A percentile compares a stretch with the other conserved stretches of the same genome.
Conservation (phyloP, 148 eudicot genomes). For the Selenicereus undatus region DNA sequence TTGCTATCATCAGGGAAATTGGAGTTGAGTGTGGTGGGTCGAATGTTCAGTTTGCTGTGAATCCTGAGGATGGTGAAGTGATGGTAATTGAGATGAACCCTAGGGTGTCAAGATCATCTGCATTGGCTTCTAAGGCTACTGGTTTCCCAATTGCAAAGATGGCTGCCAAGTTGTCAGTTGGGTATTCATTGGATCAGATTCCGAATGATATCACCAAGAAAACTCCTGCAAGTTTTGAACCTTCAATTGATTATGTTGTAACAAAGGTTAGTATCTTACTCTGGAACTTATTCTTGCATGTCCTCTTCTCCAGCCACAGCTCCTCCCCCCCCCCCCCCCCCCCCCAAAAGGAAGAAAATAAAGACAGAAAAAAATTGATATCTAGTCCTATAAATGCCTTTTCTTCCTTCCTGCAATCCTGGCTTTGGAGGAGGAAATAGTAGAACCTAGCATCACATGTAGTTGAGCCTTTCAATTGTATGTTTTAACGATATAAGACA, state of each 20-base stretch:
- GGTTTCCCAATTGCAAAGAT: slow-evolving; percentile 98
- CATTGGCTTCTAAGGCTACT: slow-evolving; percentile 96
- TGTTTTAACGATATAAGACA: background rate
- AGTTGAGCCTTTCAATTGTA: background rate
- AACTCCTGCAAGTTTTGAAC: slow-evolving; percentile 98
- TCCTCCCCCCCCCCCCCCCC: too few relatives aligned
- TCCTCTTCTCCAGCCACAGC: background rate
- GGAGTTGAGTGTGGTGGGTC: slow-evolving; percentile 99
- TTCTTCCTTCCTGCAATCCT: background rate
- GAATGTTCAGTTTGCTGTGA: slow-evolving; percentile 94
- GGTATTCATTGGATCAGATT: slow-evolving; percentile 89
- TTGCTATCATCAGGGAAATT: slow-evolving; percentile 91
- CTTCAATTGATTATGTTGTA: slow-evolving; percentile 94
- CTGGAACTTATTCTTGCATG: background rate
- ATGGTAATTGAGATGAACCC: slow-evolving; percentile 99
- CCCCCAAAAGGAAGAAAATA: background rate
- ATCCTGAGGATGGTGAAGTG: slow-evolving; percentile 93
- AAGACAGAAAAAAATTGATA: background rate
- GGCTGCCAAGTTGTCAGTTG: slow-evolving; percentile 97
- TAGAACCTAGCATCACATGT: background rate
- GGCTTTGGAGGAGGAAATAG: background rate
- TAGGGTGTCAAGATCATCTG: slow-evolving; percentile 95
- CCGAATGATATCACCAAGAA: slow-evolving; percentile 98
- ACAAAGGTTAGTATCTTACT: slow-evolving; percentile 59
- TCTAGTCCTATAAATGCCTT: background rate